Evolutionary conservation across 805 yeast genomes (phyloP).

Genomic region (Debaryomyces tyrocola): DNA sequence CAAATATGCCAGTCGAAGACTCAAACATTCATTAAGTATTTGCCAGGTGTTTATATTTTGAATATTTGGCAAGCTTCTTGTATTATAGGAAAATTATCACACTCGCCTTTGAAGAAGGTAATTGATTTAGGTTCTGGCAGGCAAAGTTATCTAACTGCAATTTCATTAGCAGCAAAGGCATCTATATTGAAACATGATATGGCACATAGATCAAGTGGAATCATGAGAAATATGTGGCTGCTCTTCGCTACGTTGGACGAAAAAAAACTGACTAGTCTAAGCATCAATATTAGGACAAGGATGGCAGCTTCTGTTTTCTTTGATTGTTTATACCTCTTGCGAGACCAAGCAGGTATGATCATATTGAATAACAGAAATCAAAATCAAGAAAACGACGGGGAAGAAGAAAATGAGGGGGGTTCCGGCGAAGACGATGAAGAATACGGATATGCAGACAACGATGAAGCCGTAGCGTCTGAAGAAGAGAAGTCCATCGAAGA

Average conservation of each 20-base stretch:
- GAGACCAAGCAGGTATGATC: conserved; percentile 88
- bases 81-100: conserved; percentile 73
- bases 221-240: conserved; percentile 93
- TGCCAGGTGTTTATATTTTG: conserved; percentile 81
- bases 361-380: conserved; percentile 43
- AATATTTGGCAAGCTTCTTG: conserved; percentile 92
- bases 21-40: conserved; percentile 64
- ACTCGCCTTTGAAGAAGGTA: conserved; percentile 67
- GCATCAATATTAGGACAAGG: conserved; percentile 70
- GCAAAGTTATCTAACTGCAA: conserved; percentile 64
- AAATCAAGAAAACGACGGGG: conserved; percentile 22
- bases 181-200: conserved; percentile 89
- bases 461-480: conserved; percentile 23
- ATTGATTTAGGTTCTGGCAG: conserved; percentile 74
- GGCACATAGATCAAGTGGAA: conserved; percentile 89
- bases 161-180: conserved; percentile 68
- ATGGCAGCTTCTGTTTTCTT: conserved; percentile 93
- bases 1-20: conserved; percentile 58
- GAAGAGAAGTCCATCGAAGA: conserved; percentile 7
- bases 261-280: conserved; percentile 38
- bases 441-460: conserved; percentile 17
- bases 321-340: conserved; percentile 80
- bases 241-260: conserved; percentile 69
- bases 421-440: conserved; percentile 23
- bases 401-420: conserved; percentile 27